Conservation (phyloP, 2,329 filamentous ascomycete genomes). For the Alternaria arborescens region DNA sequence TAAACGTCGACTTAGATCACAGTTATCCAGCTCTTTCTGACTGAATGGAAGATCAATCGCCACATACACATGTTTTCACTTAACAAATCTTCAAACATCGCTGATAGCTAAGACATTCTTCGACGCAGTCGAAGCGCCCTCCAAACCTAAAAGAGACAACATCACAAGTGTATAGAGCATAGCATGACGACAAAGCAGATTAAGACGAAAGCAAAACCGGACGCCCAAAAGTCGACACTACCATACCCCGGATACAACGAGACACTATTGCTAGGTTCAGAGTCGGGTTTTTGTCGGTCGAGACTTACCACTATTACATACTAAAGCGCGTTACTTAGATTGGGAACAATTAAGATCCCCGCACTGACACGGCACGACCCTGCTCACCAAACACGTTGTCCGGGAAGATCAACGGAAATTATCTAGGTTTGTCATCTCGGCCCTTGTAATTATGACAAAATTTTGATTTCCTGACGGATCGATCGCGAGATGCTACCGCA, state of each 20-base stretch:
- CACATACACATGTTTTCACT: not conserved
- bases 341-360: not conserved
- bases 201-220: not conserved
- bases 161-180: not conserved
- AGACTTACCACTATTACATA: not conserved
- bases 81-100: not conserved
- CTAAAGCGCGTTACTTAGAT: not conserved
- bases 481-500: not conserved
- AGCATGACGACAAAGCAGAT: not conserved
- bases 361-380: not conserved
- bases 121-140: no score
- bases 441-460: not conserved
- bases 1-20: not conserved
- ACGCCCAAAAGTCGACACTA: not conserved
- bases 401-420: conserved; percentile 4
- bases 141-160: no score
- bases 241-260: not conserved
- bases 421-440: conserved; percentile 2
- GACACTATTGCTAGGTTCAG: not conserved
- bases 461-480: not conserved
- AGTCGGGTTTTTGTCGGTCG: not conserved
- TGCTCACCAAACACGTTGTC: not conserved
- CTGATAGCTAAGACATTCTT: not conserved
- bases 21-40: not conserved
- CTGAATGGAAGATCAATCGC: not conserved